Conservation (phyloP, 192 early-diverging fungal species). For the Linnemannia schmuckeri region DNA sequence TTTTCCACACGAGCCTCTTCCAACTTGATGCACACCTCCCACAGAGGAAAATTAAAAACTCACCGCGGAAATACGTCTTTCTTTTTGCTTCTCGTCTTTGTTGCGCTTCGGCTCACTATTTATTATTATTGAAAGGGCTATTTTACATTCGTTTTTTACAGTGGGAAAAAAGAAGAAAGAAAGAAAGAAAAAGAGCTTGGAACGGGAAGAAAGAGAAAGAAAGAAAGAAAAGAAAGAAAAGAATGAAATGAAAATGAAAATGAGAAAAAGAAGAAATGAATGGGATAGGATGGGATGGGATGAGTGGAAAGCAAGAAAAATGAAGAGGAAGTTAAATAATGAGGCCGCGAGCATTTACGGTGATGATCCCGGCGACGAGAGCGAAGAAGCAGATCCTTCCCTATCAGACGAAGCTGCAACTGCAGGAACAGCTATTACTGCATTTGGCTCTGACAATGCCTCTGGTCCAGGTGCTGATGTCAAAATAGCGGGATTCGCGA, state of each 20-base stretch:
- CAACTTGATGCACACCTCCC: background rate
- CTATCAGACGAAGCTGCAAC: background rate
- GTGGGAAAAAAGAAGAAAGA: background rate
- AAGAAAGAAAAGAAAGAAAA: background rate
- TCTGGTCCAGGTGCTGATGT: background rate
- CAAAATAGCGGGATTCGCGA: no score
- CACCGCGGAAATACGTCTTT: background rate
- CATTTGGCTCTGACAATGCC: background rate
- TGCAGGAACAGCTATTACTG: background rate
- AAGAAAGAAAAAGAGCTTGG: background rate
- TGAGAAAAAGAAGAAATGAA: background rate
- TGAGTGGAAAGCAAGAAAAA: background rate
- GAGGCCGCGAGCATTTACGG: background rate
- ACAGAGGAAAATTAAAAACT: background rate
- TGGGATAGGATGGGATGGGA: background rate
- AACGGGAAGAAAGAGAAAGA: background rate
- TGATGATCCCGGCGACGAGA: slow-evolving; percentile 5
- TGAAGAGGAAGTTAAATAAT: background rate
- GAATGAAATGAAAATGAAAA: no score
- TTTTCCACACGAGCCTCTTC: background rate
- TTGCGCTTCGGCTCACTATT: background rate
- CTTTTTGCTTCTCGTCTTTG: no score
- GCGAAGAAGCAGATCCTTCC: slow-evolving; percentile 5
- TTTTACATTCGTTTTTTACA: slow-evolving; percentile 8
- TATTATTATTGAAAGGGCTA: background rate